Conservation (phyloP, 176 grass and related monocot genomes). For the Triticum urartu region DNA sequence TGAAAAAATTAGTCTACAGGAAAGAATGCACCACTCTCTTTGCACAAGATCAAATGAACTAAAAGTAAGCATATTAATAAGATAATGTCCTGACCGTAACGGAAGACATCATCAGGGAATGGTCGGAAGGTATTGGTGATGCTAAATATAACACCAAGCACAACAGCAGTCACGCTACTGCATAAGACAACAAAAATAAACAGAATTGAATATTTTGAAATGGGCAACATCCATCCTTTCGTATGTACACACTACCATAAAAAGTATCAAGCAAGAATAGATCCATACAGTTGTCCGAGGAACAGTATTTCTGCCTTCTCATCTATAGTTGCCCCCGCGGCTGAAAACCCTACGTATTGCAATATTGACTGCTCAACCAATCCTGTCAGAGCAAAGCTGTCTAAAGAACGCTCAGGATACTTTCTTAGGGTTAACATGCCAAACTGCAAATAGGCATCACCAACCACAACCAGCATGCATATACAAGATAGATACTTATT, state of each 20-base stretch:
- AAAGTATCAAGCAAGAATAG: constrained; percentile 22
- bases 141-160: constrained; percentile 80
- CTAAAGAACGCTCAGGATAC: constrained; percentile 76
- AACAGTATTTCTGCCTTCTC: constrained; percentile 90
- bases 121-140: constrained; percentile 82
- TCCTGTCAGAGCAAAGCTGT: constrained; percentile 97
- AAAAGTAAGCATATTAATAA: constrained; percentile 6
- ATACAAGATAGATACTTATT: background rate
- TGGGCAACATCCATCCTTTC: background rate
- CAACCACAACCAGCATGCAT: background rate
- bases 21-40: background rate
- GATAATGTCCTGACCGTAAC: constrained; percentile 60
- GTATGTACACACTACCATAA: constrained; percentile 3
- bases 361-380: constrained; percentile 70
- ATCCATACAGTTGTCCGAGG: constrained; percentile 76
- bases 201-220: constrained; percentile 14
- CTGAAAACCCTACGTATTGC: constrained; percentile 63
- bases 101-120: constrained; percentile 82
- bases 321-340: constrained; percentile 55
- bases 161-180: constrained; percentile 70
- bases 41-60: constrained; percentile 15
- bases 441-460: background rate
- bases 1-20: background rate
- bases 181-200: constrained; percentile 22
- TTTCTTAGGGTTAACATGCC: background rate